A percentile compares a stretch with the other conserved stretches of the same genome.
phyloP scores from a whole-genome alignment of 108 stramenopile species.

The Cyclotella choctawhatcheeana region DNA sequence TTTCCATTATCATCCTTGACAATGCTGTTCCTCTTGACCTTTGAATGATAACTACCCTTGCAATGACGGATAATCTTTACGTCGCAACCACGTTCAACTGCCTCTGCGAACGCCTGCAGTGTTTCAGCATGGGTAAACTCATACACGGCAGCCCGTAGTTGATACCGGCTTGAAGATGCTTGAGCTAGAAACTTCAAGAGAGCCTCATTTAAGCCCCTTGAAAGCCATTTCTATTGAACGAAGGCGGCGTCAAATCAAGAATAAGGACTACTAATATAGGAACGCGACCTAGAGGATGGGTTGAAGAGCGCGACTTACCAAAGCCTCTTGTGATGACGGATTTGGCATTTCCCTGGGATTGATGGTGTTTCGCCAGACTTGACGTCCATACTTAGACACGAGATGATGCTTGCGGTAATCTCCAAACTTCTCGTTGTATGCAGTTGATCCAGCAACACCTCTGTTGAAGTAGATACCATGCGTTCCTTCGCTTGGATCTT shows the following conservation, averaged over 20 bases:
- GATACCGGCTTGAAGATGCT: conserved; percentile 24
- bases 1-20: conserved; percentile 38
- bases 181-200: conserved; percentile 37
- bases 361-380: conserved; percentile 26
- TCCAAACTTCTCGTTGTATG: conserved; percentile 36
- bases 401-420: conserved; percentile 33
- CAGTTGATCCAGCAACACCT: conserved; percentile 41
- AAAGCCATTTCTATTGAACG: too few species aligned
- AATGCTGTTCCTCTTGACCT: conserved; percentile 20
- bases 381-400: conserved; percentile 18
- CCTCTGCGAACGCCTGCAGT: conserved; percentile 37
- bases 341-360: conserved; percentile 42
- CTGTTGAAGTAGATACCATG: conserved; percentile 51
- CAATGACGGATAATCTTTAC: conserved; percentile 50
- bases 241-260: too few species aligned
- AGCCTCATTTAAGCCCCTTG: conserved; percentile 47
- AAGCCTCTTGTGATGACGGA: conserved; percentile 39
- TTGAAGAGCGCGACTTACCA: too few species aligned
- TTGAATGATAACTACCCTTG: conserved; percentile 27
- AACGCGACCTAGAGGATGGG: too few species aligned
- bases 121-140: conserved; percentile 48
- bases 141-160: conserved; percentile 33
- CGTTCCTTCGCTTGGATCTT: conserved; percentile 28
- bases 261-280: too few species aligned
- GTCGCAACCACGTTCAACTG: conserved; percentile 43